These are phyloP conservation scores for Exophiala dermatitidis DNA, from an alignment of 2,329 filamentous ascomycete genomes.

Conservation along the genomic window DNA sequence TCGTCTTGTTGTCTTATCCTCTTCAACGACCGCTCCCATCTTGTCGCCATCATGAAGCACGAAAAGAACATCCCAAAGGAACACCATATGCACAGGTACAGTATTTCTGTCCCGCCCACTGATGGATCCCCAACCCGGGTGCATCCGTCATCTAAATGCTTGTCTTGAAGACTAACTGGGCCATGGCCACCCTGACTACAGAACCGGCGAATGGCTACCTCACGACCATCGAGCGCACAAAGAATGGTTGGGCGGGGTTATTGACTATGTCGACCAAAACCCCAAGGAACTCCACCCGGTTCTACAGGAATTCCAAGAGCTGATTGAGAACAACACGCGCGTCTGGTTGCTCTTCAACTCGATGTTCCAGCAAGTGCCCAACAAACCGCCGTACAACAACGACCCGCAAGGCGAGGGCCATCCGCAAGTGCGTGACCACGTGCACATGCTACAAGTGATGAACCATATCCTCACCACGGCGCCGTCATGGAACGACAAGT, in stretches of 20 bases:
- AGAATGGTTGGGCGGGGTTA: constrained; percentile 54
- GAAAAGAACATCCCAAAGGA: constrained; percentile 8
- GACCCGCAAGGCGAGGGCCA: constrained; percentile 52
- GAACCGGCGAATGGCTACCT: constrained; percentile 56
- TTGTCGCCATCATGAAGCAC: constrained; percentile 8
- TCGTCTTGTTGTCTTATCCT: not conserved
- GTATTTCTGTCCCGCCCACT: not conserved
- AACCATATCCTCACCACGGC: constrained; percentile 48
- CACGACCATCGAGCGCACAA: constrained; percentile 55
- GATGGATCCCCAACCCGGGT: too few species aligned
- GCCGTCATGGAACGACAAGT: constrained; percentile 37
- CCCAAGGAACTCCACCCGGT: constrained; percentile 51
- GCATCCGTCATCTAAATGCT: not conserved
- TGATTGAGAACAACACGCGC: constrained; percentile 58
- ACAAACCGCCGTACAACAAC: constrained; percentile 51
- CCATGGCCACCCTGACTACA: constrained; percentile 24
- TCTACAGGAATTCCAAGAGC: constrained; percentile 55
- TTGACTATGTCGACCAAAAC: constrained; percentile 49
- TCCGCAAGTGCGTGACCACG: constrained; percentile 57
- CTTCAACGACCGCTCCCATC: not conserved
- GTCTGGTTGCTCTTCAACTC: constrained; percentile 59
- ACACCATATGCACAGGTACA: constrained; percentile 7
- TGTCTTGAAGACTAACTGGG: too few species aligned
- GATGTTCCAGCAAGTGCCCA: constrained; percentile 63
- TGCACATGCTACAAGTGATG: constrained; percentile 59